Percentiles rank a stretch among this genome's conserved stretches.
Conservation (phyloP, 2,329 filamentous ascomycete genomes). For the Cladophialophora chaetospira region DNA sequence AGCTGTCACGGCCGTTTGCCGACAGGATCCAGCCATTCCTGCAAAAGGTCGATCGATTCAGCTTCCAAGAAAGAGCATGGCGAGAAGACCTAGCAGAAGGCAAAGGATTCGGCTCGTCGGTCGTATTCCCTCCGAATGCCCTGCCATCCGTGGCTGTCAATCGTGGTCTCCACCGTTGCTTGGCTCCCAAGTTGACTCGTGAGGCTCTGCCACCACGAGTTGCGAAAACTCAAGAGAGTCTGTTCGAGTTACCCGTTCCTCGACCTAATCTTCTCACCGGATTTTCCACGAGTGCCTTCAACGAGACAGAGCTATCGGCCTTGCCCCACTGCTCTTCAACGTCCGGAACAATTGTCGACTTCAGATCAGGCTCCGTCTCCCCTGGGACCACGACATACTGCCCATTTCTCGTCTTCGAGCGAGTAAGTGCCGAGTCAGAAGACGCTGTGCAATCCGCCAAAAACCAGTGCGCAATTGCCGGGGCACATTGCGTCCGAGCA, state of each 20-base stretch:
- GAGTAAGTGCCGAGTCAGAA: slow-evolving; percentile 23
- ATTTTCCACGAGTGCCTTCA: slow-evolving; percentile 28
- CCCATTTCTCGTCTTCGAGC: slow-evolving; percentile 31
- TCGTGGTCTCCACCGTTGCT: slow-evolving; percentile 18
- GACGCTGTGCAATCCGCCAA: slow-evolving; percentile 28
- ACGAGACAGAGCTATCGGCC: slow-evolving; percentile 23
- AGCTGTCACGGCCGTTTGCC: slow-evolving; percentile 20
- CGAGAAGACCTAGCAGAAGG: slow-evolving; percentile 20
- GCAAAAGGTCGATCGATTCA: slow-evolving; percentile 18
- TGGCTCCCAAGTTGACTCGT: slow-evolving; percentile 26
- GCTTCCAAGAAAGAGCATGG: slow-evolving; percentile 26
- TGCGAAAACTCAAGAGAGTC: slow-evolving; percentile 23
- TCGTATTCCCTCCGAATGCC: slow-evolving; percentile 31
- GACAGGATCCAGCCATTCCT: slow-evolving; percentile 19
- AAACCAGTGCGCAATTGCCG: slow-evolving; percentile 32
- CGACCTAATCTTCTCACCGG: slow-evolving; percentile 30
- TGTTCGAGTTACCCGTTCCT: slow-evolving; percentile 30
- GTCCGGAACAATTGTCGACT: slow-evolving; percentile 28
- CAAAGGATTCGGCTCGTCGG: slow-evolving; percentile 28
- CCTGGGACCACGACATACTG: slow-evolving; percentile 25
- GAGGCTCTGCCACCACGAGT: slow-evolving; percentile 27
- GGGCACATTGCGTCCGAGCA: slow-evolving; percentile 28
- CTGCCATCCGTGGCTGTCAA: slow-evolving; percentile 20
- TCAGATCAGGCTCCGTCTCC: slow-evolving; percentile 20
- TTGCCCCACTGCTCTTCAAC: slow-evolving; percentile 26